These are phyloP conservation scores for Tetrapisispora pingtungensis DNA, from an alignment of 805 yeast genomes.

Conservation along the genomic window DNA sequence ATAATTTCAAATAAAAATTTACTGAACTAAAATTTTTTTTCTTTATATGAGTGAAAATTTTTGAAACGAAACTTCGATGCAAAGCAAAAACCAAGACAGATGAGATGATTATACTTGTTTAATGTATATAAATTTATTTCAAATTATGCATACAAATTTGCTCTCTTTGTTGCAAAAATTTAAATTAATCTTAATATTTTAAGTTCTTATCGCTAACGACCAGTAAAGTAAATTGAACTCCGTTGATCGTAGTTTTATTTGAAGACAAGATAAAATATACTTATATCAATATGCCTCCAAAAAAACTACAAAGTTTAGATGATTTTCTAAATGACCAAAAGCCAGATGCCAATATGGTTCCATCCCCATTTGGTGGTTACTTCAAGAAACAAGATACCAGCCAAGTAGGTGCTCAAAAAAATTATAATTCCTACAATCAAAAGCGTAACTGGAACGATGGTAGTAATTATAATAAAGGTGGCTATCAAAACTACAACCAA, in stretches of 20 bases:
- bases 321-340: conserved; percentile 24
- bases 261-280: too few species aligned
- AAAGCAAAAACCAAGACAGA: too few species aligned
- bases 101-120: too few species aligned
- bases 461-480: conserved; percentile 8
- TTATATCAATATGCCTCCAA: conserved; percentile 23
- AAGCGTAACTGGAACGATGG: conserved; percentile 12
- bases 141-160: too few species aligned
- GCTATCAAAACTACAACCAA: conserved; percentile 5
- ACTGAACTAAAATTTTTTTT: too few species aligned
- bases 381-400: conserved; percentile 19
- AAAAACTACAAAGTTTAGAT: conserved; percentile 24
- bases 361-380: conserved; percentile 29
- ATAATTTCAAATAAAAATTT: too few species aligned
- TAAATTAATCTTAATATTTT: too few species aligned
- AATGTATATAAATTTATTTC: too few species aligned
- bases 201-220: too few species aligned
- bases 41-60: too few species aligned
- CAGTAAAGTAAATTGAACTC: neutral
- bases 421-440: conserved; percentile 9
- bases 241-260: neutral
- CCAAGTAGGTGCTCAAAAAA: conserved; percentile 17
- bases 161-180: too few species aligned
- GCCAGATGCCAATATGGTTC: conserved; percentile 21
- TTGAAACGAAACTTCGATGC: too few species aligned